These are phyloP conservation scores for Zygotorulaspora danielsina DNA, from an alignment of 805 yeast genomes.

Conservation along the genomic window DNA sequence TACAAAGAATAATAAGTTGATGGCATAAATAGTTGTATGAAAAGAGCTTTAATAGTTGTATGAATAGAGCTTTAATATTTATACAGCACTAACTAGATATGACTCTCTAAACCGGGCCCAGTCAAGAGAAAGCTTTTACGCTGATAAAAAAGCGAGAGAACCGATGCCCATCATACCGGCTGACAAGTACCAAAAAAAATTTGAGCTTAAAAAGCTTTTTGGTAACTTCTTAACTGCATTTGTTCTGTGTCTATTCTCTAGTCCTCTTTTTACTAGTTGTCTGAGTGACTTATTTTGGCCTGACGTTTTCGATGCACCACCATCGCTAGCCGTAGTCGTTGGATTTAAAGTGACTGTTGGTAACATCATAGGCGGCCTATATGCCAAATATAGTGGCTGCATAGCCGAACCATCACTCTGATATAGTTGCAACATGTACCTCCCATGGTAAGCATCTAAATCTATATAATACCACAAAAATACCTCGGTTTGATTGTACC, in stretches of 20 bases:
- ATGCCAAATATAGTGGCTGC: constrained; percentile 89
- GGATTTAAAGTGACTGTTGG: constrained; percentile 93
- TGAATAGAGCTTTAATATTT: no score
- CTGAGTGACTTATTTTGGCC: constrained; percentile 38
- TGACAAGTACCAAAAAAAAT: constrained; percentile 27
- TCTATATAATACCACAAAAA: constrained; percentile 55
- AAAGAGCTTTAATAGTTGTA: no score
- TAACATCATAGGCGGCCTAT: constrained; percentile 92
- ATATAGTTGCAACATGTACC: constrained; percentile 66
- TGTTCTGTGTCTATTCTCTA: constrained; percentile 77
- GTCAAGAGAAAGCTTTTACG: constrained; percentile 6
- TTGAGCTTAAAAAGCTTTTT: constrained; percentile 16
- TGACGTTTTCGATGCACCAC: constrained; percentile 27
- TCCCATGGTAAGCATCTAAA: constrained; percentile 79
- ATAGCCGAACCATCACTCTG: constrained; percentile 73
- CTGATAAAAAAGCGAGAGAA: constrained; percentile 26
- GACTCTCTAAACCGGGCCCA: no score
- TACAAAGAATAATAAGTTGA: no score
- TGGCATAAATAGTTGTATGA: not conserved
- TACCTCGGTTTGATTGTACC: constrained; percentile 65
- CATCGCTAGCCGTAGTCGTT: constrained; percentile 45
- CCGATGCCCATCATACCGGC: constrained; percentile 29
- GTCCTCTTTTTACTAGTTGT: constrained; percentile 57
- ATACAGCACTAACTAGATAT: no score
- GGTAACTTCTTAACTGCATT: constrained; percentile 49